Evolutionary conservation across 2,329 filamentous ascomycete genomes (phyloP).

Genomic region (Diplodia mutila): DNA sequence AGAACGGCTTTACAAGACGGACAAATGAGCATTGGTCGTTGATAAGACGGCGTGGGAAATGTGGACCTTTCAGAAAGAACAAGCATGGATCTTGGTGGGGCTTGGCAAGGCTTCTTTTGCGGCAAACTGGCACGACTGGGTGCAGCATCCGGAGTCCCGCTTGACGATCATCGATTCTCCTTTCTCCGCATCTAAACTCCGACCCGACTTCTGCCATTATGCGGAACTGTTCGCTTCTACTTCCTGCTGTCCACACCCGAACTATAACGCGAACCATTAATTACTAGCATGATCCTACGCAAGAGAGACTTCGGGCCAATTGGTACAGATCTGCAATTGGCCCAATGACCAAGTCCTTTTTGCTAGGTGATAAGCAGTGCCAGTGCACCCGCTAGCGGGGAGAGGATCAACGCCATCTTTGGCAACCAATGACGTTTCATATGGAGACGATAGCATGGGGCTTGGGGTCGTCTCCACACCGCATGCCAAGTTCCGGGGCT

Average conservation of each 20-base stretch:
- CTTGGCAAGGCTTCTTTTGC: conserved; percentile 22
- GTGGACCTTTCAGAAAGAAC: background rate
- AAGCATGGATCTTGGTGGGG: conserved; percentile 9
- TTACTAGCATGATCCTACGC: no score
- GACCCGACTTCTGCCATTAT: background rate
- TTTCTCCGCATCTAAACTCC: background rate
- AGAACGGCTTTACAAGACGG: no score
- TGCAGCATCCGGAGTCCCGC: background rate
- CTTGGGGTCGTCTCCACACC: conserved; percentile 7
- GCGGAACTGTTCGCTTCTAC: background rate
- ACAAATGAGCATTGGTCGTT: background rate
- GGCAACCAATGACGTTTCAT: conserved; percentile 7
- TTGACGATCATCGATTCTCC: background rate
- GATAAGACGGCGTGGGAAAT: conserved; percentile 2
- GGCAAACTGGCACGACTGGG: no score
- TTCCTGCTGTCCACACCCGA: background rate
- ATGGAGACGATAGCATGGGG: conserved; percentile 1
- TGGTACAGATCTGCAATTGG: background rate
- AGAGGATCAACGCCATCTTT: background rate
- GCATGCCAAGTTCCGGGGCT: conserved; percentile 4
- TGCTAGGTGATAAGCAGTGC: background rate
- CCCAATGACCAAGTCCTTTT: background rate
- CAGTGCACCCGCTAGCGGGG: background rate
- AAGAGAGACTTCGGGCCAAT: background rate
- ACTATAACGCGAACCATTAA: no score